These are phyloP conservation scores for Leccinum rimulosum DNA, from an alignment of 768 basidiomycete species.

Conservation along the genomic window DNA sequence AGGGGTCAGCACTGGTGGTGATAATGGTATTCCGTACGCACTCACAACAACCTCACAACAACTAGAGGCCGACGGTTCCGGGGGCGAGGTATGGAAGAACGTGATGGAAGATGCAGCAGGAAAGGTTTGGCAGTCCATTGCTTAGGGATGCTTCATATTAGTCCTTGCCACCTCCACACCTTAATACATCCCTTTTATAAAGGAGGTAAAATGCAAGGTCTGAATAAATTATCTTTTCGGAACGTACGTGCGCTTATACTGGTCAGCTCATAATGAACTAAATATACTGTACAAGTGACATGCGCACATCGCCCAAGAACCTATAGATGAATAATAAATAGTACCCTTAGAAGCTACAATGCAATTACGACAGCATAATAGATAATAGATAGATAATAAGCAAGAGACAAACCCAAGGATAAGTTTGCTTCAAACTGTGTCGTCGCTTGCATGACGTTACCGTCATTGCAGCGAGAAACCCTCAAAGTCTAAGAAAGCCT, in stretches of 20 bases:
- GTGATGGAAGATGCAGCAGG: slow-evolving; percentile 30
- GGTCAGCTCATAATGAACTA: too few relatives aligned
- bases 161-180: too few relatives aligned
- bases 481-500: slow-evolving; percentile 74
- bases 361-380: background rate
- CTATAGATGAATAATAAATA: background rate
- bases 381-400: too few relatives aligned
- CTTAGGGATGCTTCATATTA: slow-evolving; percentile 1
- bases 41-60: slow-evolving; percentile 23
- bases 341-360: background rate
- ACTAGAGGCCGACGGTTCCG: slow-evolving; percentile 21
- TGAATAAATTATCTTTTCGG: too few relatives aligned
- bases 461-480: slow-evolving; percentile 43
- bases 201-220: background rate
- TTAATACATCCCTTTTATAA: too few relatives aligned
- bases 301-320: too few relatives aligned
- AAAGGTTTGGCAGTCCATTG: slow-evolving; percentile 30
- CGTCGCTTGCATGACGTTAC: background rate
- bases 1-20: slow-evolving; percentile 69
- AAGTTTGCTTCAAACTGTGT: background rate
- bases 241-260: too few relatives aligned
- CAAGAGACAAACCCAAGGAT: background rate
- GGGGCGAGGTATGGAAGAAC: slow-evolving; percentile 31
- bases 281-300: background rate
- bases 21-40: slow-evolving; percentile 59